Conservation (phyloP, 441 rosid genomes). For the Raphanus hybrid region DNA sequence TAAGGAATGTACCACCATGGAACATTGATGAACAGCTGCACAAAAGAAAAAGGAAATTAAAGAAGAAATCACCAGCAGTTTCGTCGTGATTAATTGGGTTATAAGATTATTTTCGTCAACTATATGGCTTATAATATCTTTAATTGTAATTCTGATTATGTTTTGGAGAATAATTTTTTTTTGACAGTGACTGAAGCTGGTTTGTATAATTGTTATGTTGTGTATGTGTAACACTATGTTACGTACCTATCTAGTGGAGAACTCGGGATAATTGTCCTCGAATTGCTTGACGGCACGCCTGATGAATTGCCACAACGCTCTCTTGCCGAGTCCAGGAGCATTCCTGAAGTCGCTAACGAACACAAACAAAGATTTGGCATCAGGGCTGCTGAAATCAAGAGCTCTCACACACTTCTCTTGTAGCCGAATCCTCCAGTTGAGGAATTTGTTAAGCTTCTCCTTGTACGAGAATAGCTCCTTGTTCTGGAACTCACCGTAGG, state of each 20-base stretch:
- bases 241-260: slow-evolving; percentile 52
- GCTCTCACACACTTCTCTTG: slow-evolving; percentile 50
- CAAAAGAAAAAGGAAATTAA: neutral
- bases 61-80: neutral
- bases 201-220: neutral
- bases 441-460: slow-evolving; percentile 50
- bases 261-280: slow-evolving; percentile 57
- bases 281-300: slow-evolving; percentile 51
- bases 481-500: slow-evolving; percentile 54
- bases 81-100: neutral
- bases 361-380: slow-evolving; percentile 43
- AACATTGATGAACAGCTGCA: slow-evolving; percentile 49
- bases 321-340: slow-evolving; percentile 48
- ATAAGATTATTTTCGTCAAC: neutral
- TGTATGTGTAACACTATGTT: neutral
- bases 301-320: slow-evolving; percentile 51
- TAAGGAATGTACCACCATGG: slow-evolving; percentile 58
- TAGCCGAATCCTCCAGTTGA: slow-evolving; percentile 54
- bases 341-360: slow-evolving; percentile 55
- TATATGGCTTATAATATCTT: neutral
- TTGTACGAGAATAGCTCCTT: slow-evolving; percentile 53
- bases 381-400: slow-evolving; percentile 46
- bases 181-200: neutral
- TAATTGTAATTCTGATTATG: neutral
- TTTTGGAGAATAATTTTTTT: neutral